Conservation (phyloP, 2,329 filamentous ascomycete genomes). For the Fusarium sp. region DNA sequence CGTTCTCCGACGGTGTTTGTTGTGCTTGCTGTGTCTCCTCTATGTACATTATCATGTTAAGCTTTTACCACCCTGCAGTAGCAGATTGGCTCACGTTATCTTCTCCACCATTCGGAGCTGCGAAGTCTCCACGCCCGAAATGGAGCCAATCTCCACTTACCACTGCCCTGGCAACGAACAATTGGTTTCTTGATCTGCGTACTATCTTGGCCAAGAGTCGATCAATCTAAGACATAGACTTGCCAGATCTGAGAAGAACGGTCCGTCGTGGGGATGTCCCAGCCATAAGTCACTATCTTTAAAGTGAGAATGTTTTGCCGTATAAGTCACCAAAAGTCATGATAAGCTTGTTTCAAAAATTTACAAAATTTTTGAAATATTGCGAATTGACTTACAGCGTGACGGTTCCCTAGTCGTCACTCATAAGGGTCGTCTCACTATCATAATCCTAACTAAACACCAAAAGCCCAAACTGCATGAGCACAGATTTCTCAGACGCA, state of each 20-base stretch:
- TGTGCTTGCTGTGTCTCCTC: not conserved
- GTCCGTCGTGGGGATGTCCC: not conserved
- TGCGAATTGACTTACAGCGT: constrained; percentile 48
- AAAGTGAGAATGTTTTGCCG: constrained; percentile 7
- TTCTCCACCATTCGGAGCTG: constrained; percentile 6
- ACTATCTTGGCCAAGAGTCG: constrained; percentile 14
- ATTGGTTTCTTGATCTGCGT: constrained; percentile 9
- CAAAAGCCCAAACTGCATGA: constrained; percentile 26
- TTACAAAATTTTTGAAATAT: constrained; percentile 3
- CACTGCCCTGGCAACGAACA: constrained; percentile 30
- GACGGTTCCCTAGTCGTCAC: constrained; percentile 49
- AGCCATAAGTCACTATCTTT: not conserved
- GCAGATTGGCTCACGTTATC: not conserved
- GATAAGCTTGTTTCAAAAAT: constrained; percentile 6
- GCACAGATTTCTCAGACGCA: constrained; percentile 10
- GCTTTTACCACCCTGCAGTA: constrained; percentile 5
- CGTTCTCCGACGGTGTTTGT: not conserved
- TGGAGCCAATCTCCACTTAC: not conserved
- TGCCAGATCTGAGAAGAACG: not conserved
- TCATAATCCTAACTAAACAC: constrained; percentile 51
- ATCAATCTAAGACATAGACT: constrained; percentile 23
- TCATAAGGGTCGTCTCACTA: constrained; percentile 51
- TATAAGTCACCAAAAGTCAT: not conserved
- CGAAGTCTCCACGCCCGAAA: not conserved
- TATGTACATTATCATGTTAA: not conserved